Conservation (phyloP, 768 basidiomycete genomes). For the Pleurotus sapidus region DNA sequence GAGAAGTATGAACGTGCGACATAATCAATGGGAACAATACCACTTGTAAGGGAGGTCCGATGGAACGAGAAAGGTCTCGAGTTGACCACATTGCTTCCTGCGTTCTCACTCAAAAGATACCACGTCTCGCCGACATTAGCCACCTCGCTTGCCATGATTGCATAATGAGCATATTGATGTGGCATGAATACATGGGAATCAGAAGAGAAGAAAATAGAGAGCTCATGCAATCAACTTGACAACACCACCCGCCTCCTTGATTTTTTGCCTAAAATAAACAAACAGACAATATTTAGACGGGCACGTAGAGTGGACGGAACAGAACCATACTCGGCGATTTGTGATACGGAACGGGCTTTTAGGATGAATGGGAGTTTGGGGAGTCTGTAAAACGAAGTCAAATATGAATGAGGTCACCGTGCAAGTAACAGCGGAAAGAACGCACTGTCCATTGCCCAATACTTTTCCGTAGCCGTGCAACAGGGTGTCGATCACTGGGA, state of each 20-base stretch:
- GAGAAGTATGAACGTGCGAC: no score
- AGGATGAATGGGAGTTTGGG: slow-evolving; percentile 94
- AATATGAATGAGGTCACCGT: background rate
- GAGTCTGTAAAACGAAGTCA: slow-evolving; percentile 42
- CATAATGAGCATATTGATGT: slow-evolving; percentile 4
- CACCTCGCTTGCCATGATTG: background rate
- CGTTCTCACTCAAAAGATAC: background rate
- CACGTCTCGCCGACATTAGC: no score
- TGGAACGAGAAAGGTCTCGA: background rate
- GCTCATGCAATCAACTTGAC: slow-evolving; percentile 87
- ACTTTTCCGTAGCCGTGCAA: slow-evolving; percentile 87
- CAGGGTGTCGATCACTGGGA: slow-evolving; percentile 92
- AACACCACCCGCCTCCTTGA: slow-evolving; percentile 93
- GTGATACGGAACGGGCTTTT: slow-evolving; percentile 95
- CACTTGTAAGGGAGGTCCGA: background rate
- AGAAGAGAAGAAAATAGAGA: slow-evolving; percentile 24
- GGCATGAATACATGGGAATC: slow-evolving; percentile 15
- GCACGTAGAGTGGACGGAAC: background rate
- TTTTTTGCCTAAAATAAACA: slow-evolving; percentile 49
- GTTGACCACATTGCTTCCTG: background rate
- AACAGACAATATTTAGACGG: slow-evolving; percentile 6
- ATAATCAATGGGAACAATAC: no score
- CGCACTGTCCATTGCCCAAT: slow-evolving; percentile 89
- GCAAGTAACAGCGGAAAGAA: slow-evolving; percentile 15
- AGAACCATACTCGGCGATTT: slow-evolving; percentile 67